phyloP scores from a whole-genome alignment of 139 green algal genomes.

The Auxenochlorella protothecoides region DNA sequence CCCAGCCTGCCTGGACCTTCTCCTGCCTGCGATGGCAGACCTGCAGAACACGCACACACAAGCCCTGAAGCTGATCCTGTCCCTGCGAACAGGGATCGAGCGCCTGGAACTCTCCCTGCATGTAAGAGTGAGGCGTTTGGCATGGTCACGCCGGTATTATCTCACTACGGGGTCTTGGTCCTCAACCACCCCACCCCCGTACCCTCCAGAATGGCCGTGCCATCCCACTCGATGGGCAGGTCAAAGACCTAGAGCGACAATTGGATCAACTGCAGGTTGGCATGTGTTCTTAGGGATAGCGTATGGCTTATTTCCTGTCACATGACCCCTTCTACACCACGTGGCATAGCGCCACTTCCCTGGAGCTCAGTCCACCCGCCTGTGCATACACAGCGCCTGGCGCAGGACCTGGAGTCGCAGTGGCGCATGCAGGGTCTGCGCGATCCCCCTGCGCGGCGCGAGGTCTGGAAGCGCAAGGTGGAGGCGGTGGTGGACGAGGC shows the following conservation, averaged over 20 bases:
- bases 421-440: constrained; percentile 74
- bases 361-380: too few species aligned
- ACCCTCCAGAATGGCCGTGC: constrained; percentile 5
- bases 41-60: constrained; percentile 48
- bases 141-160: too few species aligned
- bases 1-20: too few species aligned
- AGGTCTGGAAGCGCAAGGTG: constrained; percentile 73
- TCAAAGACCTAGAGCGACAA: constrained; percentile 40
- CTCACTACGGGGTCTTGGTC: too few species aligned
- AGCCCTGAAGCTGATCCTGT: constrained; percentile 45
- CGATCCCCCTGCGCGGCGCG: constrained; percentile 38
- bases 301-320: too few species aligned
- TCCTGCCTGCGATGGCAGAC: constrained; percentile 40
- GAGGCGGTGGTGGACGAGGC: constrained; percentile 71
- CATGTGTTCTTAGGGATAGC: neutral
- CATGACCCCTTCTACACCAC: too few species aligned
- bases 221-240: constrained; percentile 9
- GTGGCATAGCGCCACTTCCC: too few species aligned
- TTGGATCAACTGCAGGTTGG: constrained; percentile 43
- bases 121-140: constrained; percentile 2
- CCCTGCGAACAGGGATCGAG: constrained; percentile 51
- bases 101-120: constrained; percentile 39
- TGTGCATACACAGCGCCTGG: constrained; percentile 35
- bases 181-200: too few species aligned
- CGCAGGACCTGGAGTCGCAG: constrained; percentile 56